Evolutionary conservation across 2,329 filamentous ascomycete genomes (phyloP).

Genomic region (Neodidymelliopsis sp.): DNA sequence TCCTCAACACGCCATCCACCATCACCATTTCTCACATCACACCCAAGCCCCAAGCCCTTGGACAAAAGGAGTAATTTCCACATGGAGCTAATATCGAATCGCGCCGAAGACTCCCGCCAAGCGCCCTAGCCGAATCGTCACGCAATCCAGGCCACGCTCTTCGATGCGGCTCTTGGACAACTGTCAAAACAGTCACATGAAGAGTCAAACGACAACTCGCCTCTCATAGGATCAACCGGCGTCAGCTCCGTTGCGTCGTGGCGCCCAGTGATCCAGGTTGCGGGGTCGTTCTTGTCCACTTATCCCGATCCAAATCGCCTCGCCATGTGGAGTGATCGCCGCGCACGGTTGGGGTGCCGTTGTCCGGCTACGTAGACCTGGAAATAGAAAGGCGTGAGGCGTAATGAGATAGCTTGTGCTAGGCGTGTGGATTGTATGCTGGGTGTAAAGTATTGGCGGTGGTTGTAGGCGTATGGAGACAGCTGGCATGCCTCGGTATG

Average conservation of each 20-base stretch:
- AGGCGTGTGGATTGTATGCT: not conserved
- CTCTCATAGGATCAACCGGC: too few species aligned
- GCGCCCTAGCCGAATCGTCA: not conserved
- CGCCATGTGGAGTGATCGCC: slow-evolving; percentile 1
- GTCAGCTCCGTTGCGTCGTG: slow-evolving; percentile 4
- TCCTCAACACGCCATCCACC: too few species aligned
- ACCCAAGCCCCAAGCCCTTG: slow-evolving; percentile 3
- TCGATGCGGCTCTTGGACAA: too few species aligned
- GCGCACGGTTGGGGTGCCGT: not conserved
- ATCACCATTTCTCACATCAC: too few species aligned
- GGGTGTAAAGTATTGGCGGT: not conserved
- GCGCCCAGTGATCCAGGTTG: slow-evolving; percentile 21
- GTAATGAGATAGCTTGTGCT: not conserved
- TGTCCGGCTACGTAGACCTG: not conserved
- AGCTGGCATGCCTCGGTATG: not conserved
- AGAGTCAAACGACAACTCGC: too few species aligned
- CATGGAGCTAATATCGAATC: not conserved
- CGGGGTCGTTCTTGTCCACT: slow-evolving; percentile 23
- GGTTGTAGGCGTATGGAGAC: not conserved
- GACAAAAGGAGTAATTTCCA: slow-evolving; percentile 3
- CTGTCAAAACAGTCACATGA: too few species aligned
- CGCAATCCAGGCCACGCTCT: not conserved
- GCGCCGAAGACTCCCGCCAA: slow-evolving; percentile 3
- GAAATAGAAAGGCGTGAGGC: too few species aligned
- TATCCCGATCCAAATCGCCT: not conserved